A percentile compares a stretch with the other conserved stretches of the same genome.
phyloP scores from a whole-genome alignment of 2,329 filamentous ascomycete genomes.

The Arthrinium puccinioides region DNA sequence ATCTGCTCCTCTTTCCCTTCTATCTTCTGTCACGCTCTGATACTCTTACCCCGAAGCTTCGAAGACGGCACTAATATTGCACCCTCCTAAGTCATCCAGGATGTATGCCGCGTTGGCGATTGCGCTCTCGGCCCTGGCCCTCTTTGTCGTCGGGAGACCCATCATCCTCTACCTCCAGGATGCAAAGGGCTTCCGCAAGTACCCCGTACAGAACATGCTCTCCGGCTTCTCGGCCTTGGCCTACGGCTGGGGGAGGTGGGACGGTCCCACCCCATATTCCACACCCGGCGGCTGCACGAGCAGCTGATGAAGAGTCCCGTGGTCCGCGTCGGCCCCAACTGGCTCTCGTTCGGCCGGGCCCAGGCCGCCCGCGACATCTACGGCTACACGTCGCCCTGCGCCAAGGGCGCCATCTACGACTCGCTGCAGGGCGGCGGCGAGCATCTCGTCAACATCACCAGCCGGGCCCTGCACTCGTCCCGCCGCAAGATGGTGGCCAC shows the following conservation, averaged over 20 bases:
- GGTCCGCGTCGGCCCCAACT: slow-evolving; percentile 4
- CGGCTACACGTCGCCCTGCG: slow-evolving; percentile 3
- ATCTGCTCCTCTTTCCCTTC: too few relatives aligned
- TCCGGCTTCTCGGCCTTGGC: neutral
- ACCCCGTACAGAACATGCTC: neutral
- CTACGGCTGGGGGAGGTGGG: neutral
- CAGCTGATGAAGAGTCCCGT: slow-evolving; percentile 1
- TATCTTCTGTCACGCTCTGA: too few relatives aligned
- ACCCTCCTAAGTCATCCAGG: too few relatives aligned
- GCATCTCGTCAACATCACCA: slow-evolving; percentile 1
- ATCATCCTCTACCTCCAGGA: neutral
- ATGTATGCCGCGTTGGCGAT: too few relatives aligned
- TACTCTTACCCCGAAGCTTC: too few relatives aligned
- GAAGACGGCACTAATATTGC: too few relatives aligned
- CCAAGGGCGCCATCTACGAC: slow-evolving; percentile 1
- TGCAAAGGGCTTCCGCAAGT: neutral
- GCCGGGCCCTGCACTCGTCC: slow-evolving; percentile 1
- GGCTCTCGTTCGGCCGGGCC: slow-evolving; percentile 5
- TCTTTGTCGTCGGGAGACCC: too few relatives aligned
- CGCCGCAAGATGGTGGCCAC: slow-evolving; percentile 2
- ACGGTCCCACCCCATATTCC: too few relatives aligned
- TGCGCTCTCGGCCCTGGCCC: too few relatives aligned
- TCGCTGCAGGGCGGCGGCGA: neutral
- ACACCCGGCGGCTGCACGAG: slow-evolving; percentile 1
- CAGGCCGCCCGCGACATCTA: slow-evolving; percentile 5